phyloP scores from a whole-genome alignment of 345 rosid species.

The Camelina hispida region DNA sequence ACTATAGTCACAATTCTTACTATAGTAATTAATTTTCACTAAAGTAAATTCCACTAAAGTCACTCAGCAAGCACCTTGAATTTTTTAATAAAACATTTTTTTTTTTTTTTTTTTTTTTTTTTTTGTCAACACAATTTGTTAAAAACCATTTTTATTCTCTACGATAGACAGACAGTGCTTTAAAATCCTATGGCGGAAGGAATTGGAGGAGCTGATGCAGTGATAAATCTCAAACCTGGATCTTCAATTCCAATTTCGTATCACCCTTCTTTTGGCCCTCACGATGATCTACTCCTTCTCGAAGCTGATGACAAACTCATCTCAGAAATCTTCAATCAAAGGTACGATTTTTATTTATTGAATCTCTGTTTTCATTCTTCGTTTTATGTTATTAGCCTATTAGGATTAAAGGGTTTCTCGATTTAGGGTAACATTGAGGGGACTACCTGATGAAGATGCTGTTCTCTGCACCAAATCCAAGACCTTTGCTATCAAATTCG shows the following conservation, averaged over 20 bases:
- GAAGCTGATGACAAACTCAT: constrained; percentile 76
- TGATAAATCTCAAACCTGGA: constrained; percentile 58
- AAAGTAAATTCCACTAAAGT: no score
- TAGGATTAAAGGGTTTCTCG: not conserved
- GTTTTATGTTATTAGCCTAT: not conserved
- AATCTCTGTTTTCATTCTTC: not conserved
- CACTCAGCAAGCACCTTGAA: no score
- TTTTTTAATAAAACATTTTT: no score
- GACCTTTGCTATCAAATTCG: constrained; percentile 81
- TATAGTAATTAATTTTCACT: no score
- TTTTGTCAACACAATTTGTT: no score
- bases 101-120: no score
- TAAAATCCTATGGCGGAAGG: constrained; percentile 33
- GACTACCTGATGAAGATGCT: constrained; percentile 84
- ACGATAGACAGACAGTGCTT: no score
- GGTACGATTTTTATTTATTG: constrained; percentile 43
- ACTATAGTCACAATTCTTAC: no score
- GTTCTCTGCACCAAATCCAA: constrained; percentile 89
- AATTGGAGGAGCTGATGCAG: constrained; percentile 61
- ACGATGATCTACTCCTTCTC: constrained; percentile 71
- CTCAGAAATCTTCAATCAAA: constrained; percentile 65
- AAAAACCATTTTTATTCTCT: no score
- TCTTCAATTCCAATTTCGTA: constrained; percentile 64
- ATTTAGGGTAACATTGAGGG: constrained; percentile 70
- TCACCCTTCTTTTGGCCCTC: constrained; percentile 72